These are phyloP conservation scores for Russula emetica DNA, from an alignment of 768 basidiomycete species.

Conservation along the genomic window DNA sequence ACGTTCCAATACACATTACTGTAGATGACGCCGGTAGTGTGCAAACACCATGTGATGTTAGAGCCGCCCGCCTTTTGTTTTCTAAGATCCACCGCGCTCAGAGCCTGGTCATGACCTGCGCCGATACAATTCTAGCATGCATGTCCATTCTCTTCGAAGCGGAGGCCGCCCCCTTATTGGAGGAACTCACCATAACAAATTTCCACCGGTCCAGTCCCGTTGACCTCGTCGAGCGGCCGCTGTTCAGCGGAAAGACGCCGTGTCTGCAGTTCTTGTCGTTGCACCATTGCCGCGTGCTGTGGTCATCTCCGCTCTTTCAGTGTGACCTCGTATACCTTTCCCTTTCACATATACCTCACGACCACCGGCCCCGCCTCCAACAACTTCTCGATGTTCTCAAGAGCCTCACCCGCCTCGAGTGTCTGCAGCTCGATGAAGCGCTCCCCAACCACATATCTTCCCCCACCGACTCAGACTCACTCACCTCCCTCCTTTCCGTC, in stretches of 20 bases:
- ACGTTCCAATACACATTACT: constrained; percentile 23
- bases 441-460: constrained; percentile 18
- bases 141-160: constrained; percentile 18
- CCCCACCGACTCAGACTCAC: constrained; percentile 6
- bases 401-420: constrained; percentile 18
- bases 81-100: constrained; percentile 20
- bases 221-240: constrained; percentile 11
- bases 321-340: constrained; percentile 24
- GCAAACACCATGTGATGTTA: constrained; percentile 11
- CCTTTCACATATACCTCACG: constrained; percentile 19
- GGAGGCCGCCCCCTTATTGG: constrained; percentile 12
- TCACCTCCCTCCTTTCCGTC: constrained; percentile 7
- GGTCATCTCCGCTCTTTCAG: constrained; percentile 24
- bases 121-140: constrained; percentile 8
- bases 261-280: constrained; percentile 18
- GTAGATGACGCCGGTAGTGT: constrained; percentile 14
- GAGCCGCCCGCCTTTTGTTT: constrained; percentile 11
- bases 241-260: constrained; percentile 18
- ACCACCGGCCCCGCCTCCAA: constrained; percentile 2
- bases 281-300: constrained; percentile 18
- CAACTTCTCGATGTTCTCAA: constrained; percentile 21
- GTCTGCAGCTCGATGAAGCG: constrained; percentile 22
- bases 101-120: constrained; percentile 21
- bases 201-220: constrained; percentile 11
- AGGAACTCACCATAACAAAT: constrained; percentile 21